Conservation (phyloP, 1,284 basidiomycete species). For the Trametes hirsuta region DNA sequence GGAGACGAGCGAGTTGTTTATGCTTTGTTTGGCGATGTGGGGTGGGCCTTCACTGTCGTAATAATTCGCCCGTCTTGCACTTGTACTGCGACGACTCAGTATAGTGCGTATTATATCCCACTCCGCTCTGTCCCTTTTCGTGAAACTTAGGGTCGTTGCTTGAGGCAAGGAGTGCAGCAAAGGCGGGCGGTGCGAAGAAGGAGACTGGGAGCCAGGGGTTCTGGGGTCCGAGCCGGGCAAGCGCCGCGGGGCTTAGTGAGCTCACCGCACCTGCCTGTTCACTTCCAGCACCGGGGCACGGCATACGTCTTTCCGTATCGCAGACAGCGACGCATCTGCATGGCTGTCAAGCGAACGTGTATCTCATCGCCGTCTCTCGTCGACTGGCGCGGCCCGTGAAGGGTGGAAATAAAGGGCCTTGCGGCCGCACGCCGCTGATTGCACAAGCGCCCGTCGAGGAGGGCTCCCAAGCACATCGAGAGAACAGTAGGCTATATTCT, state of each 20-base stretch:
- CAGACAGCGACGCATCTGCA: conserved; percentile 3
- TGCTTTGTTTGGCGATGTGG: conserved; percentile 33
- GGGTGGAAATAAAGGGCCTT: conserved; percentile 8
- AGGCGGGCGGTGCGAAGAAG: neutral
- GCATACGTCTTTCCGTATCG: conserved; percentile 5
- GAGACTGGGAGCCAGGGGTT: conserved; percentile 1
- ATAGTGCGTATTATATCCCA: neutral
- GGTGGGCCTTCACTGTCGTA: conserved; percentile 14
- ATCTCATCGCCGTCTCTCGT: conserved; percentile 4
- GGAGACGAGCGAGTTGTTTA: conserved; percentile 33
- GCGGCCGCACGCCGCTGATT: conserved; percentile 10
- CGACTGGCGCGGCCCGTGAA: conserved; percentile 15
- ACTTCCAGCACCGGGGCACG: conserved; percentile 2
- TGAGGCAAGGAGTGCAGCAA: neutral
- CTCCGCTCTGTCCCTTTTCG: neutral
- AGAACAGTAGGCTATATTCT: neutral
- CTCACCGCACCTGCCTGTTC: neutral
- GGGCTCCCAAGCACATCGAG: neutral
- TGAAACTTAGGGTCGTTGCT: neutral
- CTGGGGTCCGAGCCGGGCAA: conserved; percentile 13
- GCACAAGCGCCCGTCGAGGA: conserved; percentile 19
- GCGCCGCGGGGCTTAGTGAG: conserved; percentile 8
- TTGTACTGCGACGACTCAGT: neutral
- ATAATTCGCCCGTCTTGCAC: neutral
- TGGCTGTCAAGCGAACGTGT: conserved; percentile 4